These are phyloP conservation scores for Urtica urens DNA, from an alignment of 306 rosid species.

Conservation along the genomic window DNA sequence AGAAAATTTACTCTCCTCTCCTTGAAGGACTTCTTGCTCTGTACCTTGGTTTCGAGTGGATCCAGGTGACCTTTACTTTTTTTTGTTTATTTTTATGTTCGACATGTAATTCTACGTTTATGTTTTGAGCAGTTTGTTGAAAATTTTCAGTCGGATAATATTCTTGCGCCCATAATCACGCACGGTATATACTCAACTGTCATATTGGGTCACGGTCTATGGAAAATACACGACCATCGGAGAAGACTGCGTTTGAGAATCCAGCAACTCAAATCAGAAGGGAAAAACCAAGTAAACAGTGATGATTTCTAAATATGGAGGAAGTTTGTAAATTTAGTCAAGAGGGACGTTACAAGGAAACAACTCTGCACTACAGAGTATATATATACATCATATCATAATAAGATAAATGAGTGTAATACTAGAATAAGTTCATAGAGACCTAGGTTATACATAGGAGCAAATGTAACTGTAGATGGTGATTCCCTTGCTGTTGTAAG, in stretches of 20 bases:
- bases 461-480: slow-evolving; percentile 4
- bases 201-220: slow-evolving; percentile 88
- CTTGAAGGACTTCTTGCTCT: slow-evolving; percentile 91
- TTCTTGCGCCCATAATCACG: slow-evolving; percentile 87
- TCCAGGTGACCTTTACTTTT: slow-evolving; percentile 38
- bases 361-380: not conserved
- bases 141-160: slow-evolving; percentile 59
- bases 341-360: slow-evolving; percentile 8
- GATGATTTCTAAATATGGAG: slow-evolving; percentile 17
- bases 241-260: slow-evolving; percentile 67
- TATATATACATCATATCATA: not conserved
- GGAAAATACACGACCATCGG: slow-evolving; percentile 88
- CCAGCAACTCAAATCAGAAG: slow-evolving; percentile 52
- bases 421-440: not conserved
- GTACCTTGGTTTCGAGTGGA: slow-evolving; percentile 95
- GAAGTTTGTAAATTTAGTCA: slow-evolving; percentile 27
- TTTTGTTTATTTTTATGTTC: not conserved
- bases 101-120: slow-evolving; percentile 1
- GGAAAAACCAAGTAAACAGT: slow-evolving; percentile 24
- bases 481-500: not conserved
- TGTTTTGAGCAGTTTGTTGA: slow-evolving; percentile 10
- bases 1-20: slow-evolving; percentile 85
- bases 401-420: not conserved
- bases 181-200: slow-evolving; percentile 90
- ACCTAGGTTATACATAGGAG: not conserved